phyloP scores from a whole-genome alignment of 129 eudicot genomes.

The Centella asiatica region DNA sequence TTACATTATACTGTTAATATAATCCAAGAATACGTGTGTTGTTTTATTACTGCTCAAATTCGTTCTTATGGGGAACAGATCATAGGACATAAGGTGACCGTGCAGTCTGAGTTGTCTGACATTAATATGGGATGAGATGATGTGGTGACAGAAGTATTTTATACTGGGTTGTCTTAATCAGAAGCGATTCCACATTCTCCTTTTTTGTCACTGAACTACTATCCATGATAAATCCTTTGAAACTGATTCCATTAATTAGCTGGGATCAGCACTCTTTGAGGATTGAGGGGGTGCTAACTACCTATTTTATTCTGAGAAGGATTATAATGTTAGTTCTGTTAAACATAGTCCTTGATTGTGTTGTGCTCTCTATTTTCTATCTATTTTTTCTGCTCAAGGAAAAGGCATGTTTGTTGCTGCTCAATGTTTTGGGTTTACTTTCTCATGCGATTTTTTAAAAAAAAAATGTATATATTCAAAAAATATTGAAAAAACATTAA shows the following conservation, averaged over 20 bases:
- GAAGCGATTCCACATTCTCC: too few relatives aligned
- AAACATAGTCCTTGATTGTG: too few relatives aligned
- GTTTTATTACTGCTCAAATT: neutral
- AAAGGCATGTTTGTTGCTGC: too few relatives aligned
- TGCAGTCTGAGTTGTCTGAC: too few relatives aligned
- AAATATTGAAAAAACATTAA: too few relatives aligned
- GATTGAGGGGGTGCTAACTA: neutral
- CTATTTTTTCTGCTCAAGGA: neutral
- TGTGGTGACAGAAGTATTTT: neutral
- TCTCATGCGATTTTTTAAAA: too few relatives aligned
- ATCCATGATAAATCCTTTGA: too few relatives aligned
- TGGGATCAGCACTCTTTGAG: neutral
- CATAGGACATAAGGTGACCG: neutral
- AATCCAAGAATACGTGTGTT: too few relatives aligned
- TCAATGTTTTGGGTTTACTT: neutral
- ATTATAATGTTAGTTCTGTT: too few relatives aligned
- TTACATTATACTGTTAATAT: too few relatives aligned
- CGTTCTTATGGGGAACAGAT: neutral
- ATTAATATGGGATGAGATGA: neutral
- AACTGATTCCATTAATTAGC: neutral
- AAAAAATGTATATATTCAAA: too few relatives aligned
- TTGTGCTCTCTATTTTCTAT: neutral
- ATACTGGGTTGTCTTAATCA: neutral
- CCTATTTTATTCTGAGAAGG: neutral
- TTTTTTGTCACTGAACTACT: too few relatives aligned